Base-by-base conservation (phyloP, 345 rosid species). In the Euclidium syriacum region DNA sequence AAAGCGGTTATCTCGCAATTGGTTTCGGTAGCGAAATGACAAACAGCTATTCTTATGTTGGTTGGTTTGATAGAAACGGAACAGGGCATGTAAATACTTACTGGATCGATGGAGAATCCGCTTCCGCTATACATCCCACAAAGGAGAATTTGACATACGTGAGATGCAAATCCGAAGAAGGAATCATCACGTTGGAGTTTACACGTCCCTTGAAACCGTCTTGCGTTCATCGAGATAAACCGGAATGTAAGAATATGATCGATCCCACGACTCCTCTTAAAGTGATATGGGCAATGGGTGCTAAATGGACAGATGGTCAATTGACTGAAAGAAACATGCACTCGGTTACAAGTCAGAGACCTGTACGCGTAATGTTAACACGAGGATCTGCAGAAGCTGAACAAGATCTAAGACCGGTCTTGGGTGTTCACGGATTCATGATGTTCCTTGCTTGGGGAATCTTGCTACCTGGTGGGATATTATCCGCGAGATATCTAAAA, bases 401-500 rank as follows among this genome's bases (percentile, higher is more conserved):
- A 70, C 95, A 94, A 75, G 99, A 85, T 83, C 73, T 94, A 62
- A 79, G 83, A 27, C 97, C 97, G 0, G 97, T 94, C 10, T 74
- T 87, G 46, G 95, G 97, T 1, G 97, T 90, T 35, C 99, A 94
- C n/a, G 97, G 99, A 35, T 94, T 90, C 79, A 90, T 94, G 99
- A 90, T 94, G 99, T 94, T 94, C 77, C 99, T 94, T 10, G 95
- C 97, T 50, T 94, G 97, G 97, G 99, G 97, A 33, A 87, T 94
- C 78, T 68, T 94, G 73, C 85, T 94, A 57, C 97, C 99, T 12
- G 88, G 95, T 2, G 97, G 99, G 26, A 79, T 86, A 70, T 57
- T 94, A 72, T 82, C 99, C 0, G 91, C 97, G 44, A 81, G 97
- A 62, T 94, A 87, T 80, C 60, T 94, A 64, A 89, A 94, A 74